phyloP scores from a whole-genome alignment of 495 filamentous ascomycete species.

The Pseudomonodictys pantanalensis region DNA sequence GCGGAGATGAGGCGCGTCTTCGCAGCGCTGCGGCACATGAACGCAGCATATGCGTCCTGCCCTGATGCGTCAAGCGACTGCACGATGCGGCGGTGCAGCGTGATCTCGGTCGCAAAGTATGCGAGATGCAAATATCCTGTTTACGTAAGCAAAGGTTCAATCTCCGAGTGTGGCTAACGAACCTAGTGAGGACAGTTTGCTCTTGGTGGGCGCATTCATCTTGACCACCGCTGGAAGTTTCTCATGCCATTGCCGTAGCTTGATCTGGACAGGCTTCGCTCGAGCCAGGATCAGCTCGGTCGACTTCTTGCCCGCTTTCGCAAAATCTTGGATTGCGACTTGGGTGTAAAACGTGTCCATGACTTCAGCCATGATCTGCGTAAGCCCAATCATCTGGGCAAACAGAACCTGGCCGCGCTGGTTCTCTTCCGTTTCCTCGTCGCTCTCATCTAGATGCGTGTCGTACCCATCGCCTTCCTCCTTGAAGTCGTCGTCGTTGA shows the following conservation, averaged over 20 bases:
- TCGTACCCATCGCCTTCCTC: conserved; percentile 51
- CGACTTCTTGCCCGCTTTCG: conserved; percentile 43
- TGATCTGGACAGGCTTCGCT: conserved; percentile 79
- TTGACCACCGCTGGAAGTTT: conserved; percentile 61
- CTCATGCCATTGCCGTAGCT: conserved; percentile 77
- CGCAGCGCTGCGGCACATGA: conserved; percentile 92
- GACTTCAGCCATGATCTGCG: conserved; percentile 72
- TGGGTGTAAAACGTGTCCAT: conserved; percentile 77
- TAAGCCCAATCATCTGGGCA: conserved; percentile 69
- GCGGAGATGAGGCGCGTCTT: conserved; percentile 63
- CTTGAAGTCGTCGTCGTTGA: conserved; percentile 67
- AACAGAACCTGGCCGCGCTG: conserved; percentile 69
- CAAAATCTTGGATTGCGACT: conserved; percentile 52
- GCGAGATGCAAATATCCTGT: conserved; percentile 77
- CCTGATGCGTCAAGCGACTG: conserved; percentile 59
- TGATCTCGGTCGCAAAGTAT: conserved; percentile 82
- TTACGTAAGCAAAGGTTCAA: conserved; percentile 4
- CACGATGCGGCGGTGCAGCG: conserved; percentile 77
- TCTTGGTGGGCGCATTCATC: conserved; percentile 54
- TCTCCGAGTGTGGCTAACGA: conserved; percentile 16
- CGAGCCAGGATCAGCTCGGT: conserved; percentile 62
- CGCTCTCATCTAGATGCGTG: conserved; percentile 43
- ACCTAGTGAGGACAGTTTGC: conserved; percentile 47
- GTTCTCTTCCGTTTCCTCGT: conserved; percentile 48
- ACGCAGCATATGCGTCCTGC: conserved; percentile 71